Evolutionary conservation across 768 basidiomycete species (phyloP).

Genomic region (Mycena belliarum): DNA sequence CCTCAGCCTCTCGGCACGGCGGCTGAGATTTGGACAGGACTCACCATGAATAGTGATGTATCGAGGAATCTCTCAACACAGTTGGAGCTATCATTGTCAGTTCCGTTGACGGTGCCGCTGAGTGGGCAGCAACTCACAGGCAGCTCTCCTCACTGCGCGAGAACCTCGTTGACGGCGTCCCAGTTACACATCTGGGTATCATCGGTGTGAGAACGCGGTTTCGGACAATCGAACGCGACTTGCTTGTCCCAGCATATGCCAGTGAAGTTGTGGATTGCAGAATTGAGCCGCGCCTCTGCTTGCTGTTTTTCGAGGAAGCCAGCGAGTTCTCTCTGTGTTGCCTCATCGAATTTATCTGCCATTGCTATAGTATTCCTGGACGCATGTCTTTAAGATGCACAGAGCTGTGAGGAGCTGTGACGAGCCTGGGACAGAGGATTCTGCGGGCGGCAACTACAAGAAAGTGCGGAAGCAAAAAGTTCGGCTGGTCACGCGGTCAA

Average conservation of each 20-base stretch:
- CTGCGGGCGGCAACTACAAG: no score
- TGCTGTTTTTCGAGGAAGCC: constrained; percentile 82
- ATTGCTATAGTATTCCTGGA: constrained; percentile 28
- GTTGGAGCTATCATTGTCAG: constrained; percentile 38
- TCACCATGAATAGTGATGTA: constrained; percentile 8
- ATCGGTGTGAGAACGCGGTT: neutral
- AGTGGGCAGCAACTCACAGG: constrained; percentile 39
- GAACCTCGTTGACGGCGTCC: constrained; percentile 76
- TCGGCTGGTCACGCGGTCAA: no score
- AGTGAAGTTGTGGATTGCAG: constrained; percentile 75
- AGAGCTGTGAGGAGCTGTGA: no score
- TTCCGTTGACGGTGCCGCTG: neutral
- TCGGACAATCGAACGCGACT: constrained; percentile 28
- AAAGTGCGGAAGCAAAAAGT: no score
- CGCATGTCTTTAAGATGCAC: no score
- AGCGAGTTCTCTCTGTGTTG: constrained; percentile 85
- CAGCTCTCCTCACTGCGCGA: constrained; percentile 80
- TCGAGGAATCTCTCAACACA: constrained; percentile 81
- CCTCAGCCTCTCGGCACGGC: constrained; percentile 36
- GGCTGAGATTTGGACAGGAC: neutral
- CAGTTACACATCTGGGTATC: constrained; percentile 71
- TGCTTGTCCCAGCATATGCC: constrained; percentile 93
- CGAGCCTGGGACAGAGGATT: no score
- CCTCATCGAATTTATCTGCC: constrained; percentile 69
- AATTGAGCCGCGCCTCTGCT: constrained; percentile 58